Base-by-base conservation (phyloP, 805 yeast species). In the Myxozyma melibiosi region DNA sequence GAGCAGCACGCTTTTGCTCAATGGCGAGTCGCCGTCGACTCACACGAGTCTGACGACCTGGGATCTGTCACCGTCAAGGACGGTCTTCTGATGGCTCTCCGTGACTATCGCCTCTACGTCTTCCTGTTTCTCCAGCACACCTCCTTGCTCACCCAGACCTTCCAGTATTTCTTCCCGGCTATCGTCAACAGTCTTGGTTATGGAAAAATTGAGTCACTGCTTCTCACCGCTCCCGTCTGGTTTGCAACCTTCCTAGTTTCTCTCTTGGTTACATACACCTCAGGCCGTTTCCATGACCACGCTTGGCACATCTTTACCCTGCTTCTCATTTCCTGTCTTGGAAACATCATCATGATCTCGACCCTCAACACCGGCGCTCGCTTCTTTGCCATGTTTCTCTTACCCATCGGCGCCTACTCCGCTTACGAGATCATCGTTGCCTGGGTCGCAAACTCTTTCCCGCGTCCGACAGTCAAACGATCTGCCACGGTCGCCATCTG, bases 201-300 rank as follows among this genome's bases (percentile, higher is more conserved):
- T 61, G 67, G 70, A 65, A 74, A 76, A 50, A 74, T 80, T 44
- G 74, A 76, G 38, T 78, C 84, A 4, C 73, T 82, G 55, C 78
- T 80, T 63, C 72, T 82, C 56, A 80, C 85, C 9, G 84, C 82
- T 24, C 86, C 85, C n/a, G 85, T 84, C 14, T 82, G 82, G 67
- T 69, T 78, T 51, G 65, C 80, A 52, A 83, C 84, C 0, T 84
- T 80, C 9, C 68, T 78, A 13, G 70, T 75, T 4, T 80, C 85
- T 1, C 80, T 75, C 62, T 44, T 79, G 6, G 63, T 40, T 34
- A 59, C 65, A 8, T 51, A 52, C 47, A 53, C 61, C 9, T 61
- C 65, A 8, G 63, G 63, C 18, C 28, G 45, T 7, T 47, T 28
- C 25, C 44, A 49, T 11, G 64, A 51, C 40, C 61, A 64, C 13